A percentile compares a stretch with the other conserved stretches of the same genome.
phyloP scores from a whole-genome alignment of 2,329 filamentous ascomycete species.

The Curvularia lunata region DNA sequence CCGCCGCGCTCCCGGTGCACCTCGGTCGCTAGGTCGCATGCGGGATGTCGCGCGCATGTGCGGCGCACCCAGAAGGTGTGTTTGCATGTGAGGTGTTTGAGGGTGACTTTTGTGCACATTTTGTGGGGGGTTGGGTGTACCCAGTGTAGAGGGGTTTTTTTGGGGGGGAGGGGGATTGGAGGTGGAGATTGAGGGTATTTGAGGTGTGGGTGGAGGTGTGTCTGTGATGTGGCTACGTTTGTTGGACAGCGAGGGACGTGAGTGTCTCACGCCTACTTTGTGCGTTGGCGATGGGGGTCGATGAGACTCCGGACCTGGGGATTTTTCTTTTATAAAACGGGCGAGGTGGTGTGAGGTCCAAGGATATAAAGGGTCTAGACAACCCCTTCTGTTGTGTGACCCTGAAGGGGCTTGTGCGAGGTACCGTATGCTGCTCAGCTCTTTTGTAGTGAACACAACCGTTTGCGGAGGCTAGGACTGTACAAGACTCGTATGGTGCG shows the following conservation, averaged over 20 bases:
- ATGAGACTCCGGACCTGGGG: not conserved
- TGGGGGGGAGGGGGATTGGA: no score
- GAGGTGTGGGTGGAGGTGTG: no score
- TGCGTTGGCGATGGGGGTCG: not conserved
- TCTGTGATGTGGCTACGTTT: no score
- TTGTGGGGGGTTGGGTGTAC: no score
- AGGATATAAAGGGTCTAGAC: not conserved
- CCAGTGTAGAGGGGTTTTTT: no score
- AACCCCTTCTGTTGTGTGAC: not conserved
- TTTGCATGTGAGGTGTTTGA: slow-evolving; percentile 31
- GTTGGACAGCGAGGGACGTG: no score
- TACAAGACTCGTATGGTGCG: not conserved
- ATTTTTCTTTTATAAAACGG: no score
- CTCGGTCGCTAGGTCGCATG: slow-evolving; percentile 23
- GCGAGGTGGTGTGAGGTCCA: not conserved
- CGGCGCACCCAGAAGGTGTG: slow-evolving; percentile 30
- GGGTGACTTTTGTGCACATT: slow-evolving; percentile 33
- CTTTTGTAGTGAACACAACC: not conserved
- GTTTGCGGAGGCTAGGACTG: not conserved
- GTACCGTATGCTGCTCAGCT: not conserved
- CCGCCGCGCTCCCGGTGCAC: slow-evolving; percentile 28
- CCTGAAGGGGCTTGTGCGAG: not conserved
- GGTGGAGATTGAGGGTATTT: no score
- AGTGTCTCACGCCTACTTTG: not conserved
- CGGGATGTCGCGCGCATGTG: slow-evolving; percentile 23